Evolutionary conservation across 2,329 filamentous ascomycete species (phyloP).

Genomic region (Coccinonectria pachysandricola): DNA sequence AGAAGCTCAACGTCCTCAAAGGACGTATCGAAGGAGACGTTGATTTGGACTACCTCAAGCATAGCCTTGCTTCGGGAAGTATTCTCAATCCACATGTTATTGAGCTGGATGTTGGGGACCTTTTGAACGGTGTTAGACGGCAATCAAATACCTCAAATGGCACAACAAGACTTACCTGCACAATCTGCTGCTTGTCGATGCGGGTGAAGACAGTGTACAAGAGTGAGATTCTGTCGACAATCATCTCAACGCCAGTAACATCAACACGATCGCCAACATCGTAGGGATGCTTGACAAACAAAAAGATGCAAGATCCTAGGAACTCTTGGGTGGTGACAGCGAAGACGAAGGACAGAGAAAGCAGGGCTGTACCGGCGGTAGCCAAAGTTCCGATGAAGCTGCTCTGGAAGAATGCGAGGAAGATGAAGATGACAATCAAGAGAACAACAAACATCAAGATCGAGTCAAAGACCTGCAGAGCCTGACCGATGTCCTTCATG

Average conservation of each 20-base stretch:
- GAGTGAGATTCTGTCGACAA: conserved; percentile 89
- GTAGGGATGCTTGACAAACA: conserved; percentile 97
- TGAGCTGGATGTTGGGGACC: conserved; percentile 85
- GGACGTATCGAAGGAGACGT: conserved; percentile 73
- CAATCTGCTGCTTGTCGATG: conserved; percentile 69
- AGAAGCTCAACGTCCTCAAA: conserved; percentile 86
- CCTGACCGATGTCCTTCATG: conserved; percentile 96
- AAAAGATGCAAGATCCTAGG: conserved; percentile 94
- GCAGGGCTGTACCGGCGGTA: conserved; percentile 80
- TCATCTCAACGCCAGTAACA: conserved; percentile 56
- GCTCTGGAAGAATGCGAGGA: conserved; percentile 80
- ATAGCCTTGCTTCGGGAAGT: conserved; percentile 83
- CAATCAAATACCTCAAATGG: too few species aligned
- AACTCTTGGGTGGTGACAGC: conserved; percentile 87
- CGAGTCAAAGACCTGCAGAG: conserved; percentile 81
- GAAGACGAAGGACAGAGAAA: conserved; percentile 96
- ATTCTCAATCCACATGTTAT: conserved; percentile 92
- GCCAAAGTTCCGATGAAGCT: conserved; percentile 78
- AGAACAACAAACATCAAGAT: conserved; percentile 74
- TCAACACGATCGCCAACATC: conserved; percentile 94
- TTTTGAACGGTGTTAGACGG: too few species aligned
- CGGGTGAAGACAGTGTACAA: conserved; percentile 87
- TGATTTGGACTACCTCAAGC: conserved; percentile 73
- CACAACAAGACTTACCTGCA: conserved; percentile 31
- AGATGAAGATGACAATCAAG: conserved; percentile 73